A percentile compares a stretch with the other conserved stretches of the same genome.
These are phyloP conservation scores for Rosa multiflora DNA, from an alignment of 306 rosid genomes.

Conservation along the genomic window DNA sequence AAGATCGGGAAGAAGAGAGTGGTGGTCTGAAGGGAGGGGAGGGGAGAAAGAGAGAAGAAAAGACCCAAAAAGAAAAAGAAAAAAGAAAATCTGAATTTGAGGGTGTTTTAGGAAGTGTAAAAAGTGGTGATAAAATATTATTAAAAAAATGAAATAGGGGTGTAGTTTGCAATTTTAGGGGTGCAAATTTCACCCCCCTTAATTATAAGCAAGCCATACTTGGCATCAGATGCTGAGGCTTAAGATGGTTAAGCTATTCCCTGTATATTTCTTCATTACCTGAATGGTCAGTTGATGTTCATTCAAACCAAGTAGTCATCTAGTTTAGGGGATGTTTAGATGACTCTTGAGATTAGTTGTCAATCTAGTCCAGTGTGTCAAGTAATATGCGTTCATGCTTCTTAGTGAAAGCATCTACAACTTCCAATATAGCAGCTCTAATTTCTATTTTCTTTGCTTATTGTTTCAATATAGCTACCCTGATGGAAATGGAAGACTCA, in stretches of 20 bases:
- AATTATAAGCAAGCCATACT: conserved; percentile 32
- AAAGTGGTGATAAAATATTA: too few species aligned
- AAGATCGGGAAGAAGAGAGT: too few species aligned
- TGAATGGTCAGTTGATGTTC: conserved; percentile 15
- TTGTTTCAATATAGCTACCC: not conserved
- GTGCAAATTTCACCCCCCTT: too few species aligned
- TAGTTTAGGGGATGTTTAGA: not conserved
- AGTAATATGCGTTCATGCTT: not conserved
- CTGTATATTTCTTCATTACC: conserved; percentile 4
- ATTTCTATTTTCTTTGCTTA: conserved; percentile 1
- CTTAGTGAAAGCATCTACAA: not conserved
- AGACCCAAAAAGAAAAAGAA: too few species aligned
- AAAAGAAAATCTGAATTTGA: too few species aligned
- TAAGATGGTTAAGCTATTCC: conserved; percentile 1
- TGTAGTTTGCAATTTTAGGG: too few species aligned
- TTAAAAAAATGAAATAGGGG: too few species aligned
- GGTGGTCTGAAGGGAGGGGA: too few species aligned
- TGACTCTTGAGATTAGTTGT: conserved; percentile 9
- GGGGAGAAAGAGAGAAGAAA: too few species aligned
- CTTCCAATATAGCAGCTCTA: not conserved
- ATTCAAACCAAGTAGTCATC: conserved; percentile 11
- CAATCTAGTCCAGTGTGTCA: not conserved
- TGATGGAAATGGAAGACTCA: not conserved
- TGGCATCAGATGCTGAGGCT: conserved; percentile 31
- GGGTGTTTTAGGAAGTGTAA: too few species aligned